Conservation (phyloP, 1,139 yeast species). For the Suhomyces bribrorum region DNA sequence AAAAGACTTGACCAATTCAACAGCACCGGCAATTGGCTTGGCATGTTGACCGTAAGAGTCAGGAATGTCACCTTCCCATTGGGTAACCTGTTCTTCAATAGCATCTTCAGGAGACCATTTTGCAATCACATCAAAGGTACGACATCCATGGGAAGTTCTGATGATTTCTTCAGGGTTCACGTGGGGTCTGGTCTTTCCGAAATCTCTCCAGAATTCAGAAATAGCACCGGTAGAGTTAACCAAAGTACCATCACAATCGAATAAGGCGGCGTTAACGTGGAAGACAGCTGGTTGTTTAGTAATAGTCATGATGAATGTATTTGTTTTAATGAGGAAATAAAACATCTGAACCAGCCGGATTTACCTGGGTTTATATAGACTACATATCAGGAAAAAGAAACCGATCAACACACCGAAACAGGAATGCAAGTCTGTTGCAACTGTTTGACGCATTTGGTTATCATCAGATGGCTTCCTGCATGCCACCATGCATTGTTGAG, state of each 20-base stretch:
- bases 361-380: constrained; percentile 10
- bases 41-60: constrained; percentile 72
- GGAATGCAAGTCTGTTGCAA: not conserved
- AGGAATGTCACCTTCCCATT: constrained; percentile 71
- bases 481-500: constrained; percentile 5
- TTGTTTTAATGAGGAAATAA: constrained; percentile 1
- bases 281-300: constrained; percentile 48
- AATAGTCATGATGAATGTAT: constrained; percentile 23
- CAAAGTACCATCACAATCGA: constrained; percentile 85
- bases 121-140: constrained; percentile 76
- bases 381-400: constrained; percentile 3
- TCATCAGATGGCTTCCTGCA: constrained; percentile 12
- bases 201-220: constrained; percentile 77
- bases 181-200: constrained; percentile 68
- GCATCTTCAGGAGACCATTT: constrained; percentile 78
- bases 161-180: constrained; percentile 71
- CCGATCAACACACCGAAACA: constrained; percentile 3
- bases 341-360: not conserved
- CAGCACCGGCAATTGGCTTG: constrained; percentile 73
- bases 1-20: constrained; percentile 59
- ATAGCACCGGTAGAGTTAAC: constrained; percentile 82
- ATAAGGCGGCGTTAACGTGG: constrained; percentile 55
- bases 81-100: constrained; percentile 62
- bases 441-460: constrained; percentile 5
- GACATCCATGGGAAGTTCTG: constrained; percentile 77